Evolutionary conservation across 75 land plant genomes (phyloP).

Genomic region (Selaginella tamariscina): DNA sequence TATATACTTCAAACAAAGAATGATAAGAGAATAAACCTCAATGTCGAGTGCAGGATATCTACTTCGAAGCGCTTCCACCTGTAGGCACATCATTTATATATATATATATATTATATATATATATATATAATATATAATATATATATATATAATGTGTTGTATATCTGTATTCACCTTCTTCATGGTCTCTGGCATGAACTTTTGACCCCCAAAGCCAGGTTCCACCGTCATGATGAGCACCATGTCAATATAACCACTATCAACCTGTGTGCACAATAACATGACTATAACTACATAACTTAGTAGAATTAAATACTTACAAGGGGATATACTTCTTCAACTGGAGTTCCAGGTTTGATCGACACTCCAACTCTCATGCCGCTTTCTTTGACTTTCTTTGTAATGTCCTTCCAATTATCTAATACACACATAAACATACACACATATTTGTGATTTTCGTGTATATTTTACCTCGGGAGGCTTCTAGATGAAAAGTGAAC

Average conservation of each 20-base stretch:
- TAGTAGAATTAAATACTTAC: conserved; percentile 29
- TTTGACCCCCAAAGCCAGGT: conserved; percentile 97
- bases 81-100: neutral
- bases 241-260: conserved; percentile 70
- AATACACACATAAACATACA: neutral
- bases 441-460: too few relatives aligned
- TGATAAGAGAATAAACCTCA: conserved; percentile 35
- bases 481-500: conserved; percentile 95
- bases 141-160: too few relatives aligned
- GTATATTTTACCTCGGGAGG: conserved; percentile 42
- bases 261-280: conserved; percentile 36
- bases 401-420: conserved; percentile 79
- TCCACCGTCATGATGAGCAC: conserved; percentile 96
- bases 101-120: neutral
- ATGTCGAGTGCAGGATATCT: conserved; percentile 82
- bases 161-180: conserved; percentile 40
- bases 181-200: conserved; percentile 96
- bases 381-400: conserved; percentile 49
- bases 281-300: too few relatives aligned
- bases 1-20: neutral
- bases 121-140: neutral
- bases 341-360: conserved; percentile 73
- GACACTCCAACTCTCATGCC: conserved; percentile 94
- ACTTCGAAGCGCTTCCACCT: conserved; percentile 56
- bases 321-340: conserved; percentile 79